Percentiles rank a stretch among this genome's conserved stretches.
These are phyloP conservation scores for Alternaria novae-zelandiae DNA, from an alignment of 2,329 filamentous ascomycete genomes.

Conservation along the genomic window DNA sequence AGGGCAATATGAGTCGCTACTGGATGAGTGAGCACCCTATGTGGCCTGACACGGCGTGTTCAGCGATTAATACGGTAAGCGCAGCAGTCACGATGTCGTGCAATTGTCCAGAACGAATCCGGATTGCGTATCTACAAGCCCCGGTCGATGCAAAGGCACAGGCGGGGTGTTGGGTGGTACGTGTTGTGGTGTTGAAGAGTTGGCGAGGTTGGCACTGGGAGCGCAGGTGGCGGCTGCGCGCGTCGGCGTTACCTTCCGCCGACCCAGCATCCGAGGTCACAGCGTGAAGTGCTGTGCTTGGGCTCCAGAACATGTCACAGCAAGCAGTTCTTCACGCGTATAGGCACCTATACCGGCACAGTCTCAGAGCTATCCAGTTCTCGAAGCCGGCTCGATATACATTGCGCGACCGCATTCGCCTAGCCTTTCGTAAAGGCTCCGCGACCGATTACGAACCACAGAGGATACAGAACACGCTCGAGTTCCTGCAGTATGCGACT, in stretches of 20 bases:
- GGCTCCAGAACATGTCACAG: slow-evolving; percentile 34
- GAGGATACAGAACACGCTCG: slow-evolving; percentile 68
- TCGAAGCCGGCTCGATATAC: slow-evolving; percentile 71
- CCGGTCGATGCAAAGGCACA: slow-evolving; percentile 26
- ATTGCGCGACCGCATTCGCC: slow-evolving; percentile 59
- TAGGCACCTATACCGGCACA: slow-evolving; percentile 69
- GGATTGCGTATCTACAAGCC: slow-evolving; percentile 25
- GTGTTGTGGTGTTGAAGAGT: slow-evolving; percentile 15
- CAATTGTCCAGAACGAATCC: slow-evolving; percentile 3
- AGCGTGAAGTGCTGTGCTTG: slow-evolving; percentile 1
- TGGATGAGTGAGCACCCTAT: neutral
- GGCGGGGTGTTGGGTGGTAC: slow-evolving; percentile 20
- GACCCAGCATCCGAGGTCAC: slow-evolving; percentile 10
- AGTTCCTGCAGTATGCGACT: slow-evolving; percentile 72
- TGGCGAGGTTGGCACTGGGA: slow-evolving; percentile 7
- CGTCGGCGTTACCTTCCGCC: slow-evolving; percentile 22
- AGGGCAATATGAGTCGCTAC: slow-evolving; percentile 3
- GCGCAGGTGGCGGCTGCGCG: neutral
- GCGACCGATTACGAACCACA: slow-evolving; percentile 45
- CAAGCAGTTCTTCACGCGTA: slow-evolving; percentile 68
- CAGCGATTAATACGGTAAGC: slow-evolving; percentile 22
- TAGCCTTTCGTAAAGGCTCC: slow-evolving; percentile 47
- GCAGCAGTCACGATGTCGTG: slow-evolving; percentile 5
- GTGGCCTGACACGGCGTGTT: slow-evolving; percentile 12
- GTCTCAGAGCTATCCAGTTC: slow-evolving; percentile 74